These are phyloP conservation scores for Thuja plicata DNA, from an alignment of 83 land plant genomes.

Conservation along the genomic window DNA sequence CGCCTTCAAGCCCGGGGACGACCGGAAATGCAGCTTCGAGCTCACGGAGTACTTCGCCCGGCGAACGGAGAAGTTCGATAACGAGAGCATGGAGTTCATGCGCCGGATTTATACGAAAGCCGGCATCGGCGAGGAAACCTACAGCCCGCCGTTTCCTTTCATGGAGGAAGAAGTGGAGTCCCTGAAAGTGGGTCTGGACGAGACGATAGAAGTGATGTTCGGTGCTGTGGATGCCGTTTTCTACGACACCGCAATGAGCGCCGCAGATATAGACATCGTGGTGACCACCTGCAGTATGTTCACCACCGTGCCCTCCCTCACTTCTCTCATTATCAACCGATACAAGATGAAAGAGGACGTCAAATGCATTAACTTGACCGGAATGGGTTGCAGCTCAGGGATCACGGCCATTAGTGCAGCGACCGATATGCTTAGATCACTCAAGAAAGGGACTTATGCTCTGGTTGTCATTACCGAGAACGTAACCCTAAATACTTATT, in stretches of 20 bases:
- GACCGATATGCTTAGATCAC: slow-evolving; percentile 16
- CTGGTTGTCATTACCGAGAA: slow-evolving; percentile 47
- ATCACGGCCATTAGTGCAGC: slow-evolving; percentile 27
- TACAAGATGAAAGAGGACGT: slow-evolving; percentile 24
- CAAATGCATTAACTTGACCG: slow-evolving; percentile 38
- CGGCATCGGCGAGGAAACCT: slow-evolving; percentile 55
- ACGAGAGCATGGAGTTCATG: slow-evolving; percentile 45
- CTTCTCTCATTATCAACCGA: slow-evolving; percentile 31
- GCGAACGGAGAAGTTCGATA: slow-evolving; percentile 37
- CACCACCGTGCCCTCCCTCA: slow-evolving; percentile 47
- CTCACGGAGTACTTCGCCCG: slow-evolving; percentile 26
- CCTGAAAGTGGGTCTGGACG: slow-evolving; percentile 24
- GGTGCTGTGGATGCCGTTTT: slow-evolving; percentile 34
- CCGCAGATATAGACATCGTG: slow-evolving; percentile 21
- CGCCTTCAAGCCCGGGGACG: slow-evolving; percentile 55
- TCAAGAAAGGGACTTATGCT: slow-evolving; percentile 20
- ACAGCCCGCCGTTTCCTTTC: slow-evolving; percentile 20
- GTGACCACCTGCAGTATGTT: slow-evolving; percentile 43
- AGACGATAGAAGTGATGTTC: slow-evolving; percentile 36
- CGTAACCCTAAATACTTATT: slow-evolving; percentile 48
- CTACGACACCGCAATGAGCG: slow-evolving; percentile 19
- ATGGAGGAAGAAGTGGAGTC: slow-evolving; percentile 3
- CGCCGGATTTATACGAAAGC: slow-evolving; percentile 49
- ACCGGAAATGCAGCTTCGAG: slow-evolving; percentile 35
- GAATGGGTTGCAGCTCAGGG: slow-evolving; percentile 74